A percentile compares a stretch with the other conserved stretches of the same genome.
Evolutionary conservation across 352 stramenopile genomes (phyloP).

Genomic region (Phytophthora constricta): DNA sequence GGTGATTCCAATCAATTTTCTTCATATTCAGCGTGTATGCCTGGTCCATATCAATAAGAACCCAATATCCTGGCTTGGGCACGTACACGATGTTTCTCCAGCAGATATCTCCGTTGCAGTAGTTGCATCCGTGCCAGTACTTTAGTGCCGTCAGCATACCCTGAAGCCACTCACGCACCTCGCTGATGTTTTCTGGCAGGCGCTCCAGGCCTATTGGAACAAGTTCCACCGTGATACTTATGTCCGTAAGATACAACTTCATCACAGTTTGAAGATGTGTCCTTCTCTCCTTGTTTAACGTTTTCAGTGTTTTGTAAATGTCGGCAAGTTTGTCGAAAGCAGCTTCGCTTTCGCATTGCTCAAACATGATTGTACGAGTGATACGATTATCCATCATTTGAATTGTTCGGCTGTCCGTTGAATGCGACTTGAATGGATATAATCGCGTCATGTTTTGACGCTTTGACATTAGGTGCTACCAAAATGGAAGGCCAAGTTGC

Average conservation of each 20-base stretch:
- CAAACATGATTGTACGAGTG: no score
- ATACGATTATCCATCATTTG: no score
- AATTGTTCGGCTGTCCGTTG: no score
- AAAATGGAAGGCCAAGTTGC: no score
- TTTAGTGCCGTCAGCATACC: conserved; percentile 25
- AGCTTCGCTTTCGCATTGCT: no score
- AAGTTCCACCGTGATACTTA: neutral
- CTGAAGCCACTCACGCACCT: conserved; percentile 11
- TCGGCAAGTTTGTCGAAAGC: no score
- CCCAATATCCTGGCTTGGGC: conserved; percentile 15
- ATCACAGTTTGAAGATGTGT: no score
- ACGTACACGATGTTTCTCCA: conserved; percentile 35
- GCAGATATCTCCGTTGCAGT: conserved; percentile 29
- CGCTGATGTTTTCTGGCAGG: neutral
- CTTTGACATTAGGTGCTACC: no score
- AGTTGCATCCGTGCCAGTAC: conserved; percentile 19
- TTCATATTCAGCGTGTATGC: neutral
- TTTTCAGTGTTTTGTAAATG: no score
- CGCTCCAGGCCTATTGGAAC: neutral
- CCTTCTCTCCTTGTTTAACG: neutral
- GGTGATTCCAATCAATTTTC: neutral
- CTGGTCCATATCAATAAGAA: conserved; percentile 4
- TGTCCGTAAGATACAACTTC: neutral
- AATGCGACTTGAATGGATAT: neutral
- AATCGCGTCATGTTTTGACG: conserved; percentile 1